Evolutionary conservation across 2,329 filamentous ascomycete species (phyloP), one percentile per base, ranked within the genome.

Genomic region (Colletotrichum ledebouriae): DNA sequence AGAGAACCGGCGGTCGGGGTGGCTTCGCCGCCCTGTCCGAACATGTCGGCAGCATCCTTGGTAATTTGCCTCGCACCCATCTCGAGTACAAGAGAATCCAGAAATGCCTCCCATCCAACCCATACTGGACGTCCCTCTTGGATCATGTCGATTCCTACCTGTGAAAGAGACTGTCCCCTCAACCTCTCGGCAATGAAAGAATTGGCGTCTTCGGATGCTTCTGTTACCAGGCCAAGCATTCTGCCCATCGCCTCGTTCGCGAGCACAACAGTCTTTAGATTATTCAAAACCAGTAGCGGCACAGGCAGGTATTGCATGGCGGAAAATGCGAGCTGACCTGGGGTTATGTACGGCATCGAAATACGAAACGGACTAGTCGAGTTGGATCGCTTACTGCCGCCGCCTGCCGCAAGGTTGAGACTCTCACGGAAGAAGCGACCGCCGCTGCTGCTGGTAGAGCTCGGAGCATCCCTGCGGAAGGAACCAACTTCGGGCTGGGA

Each of bases 231-330:
- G 4, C 88, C 90, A 22, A 94, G 79, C 73, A 94, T 79, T 62
- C 88, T 85, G 1, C 89, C 90, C 87, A 94, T 90, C 20, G 92
- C 89, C 72, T 94, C 90, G 73, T 94, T 94, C 37, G 91, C 92
- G 46, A 94, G 78, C 1, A 92, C 84, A 3, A 94, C 86, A 0
- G 89, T 92, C 78, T 94, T 94, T 34, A 87, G 74, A 41, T 84
- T 87, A 58, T 90, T 90, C 41, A 94, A 80, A 1, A 94, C 88
- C 41, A 94, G 77, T 4, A 93, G 77, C 0, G 92, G 92, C 53
- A 93, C 87, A 0, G 92, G 92, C 5, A 94, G 82, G 74, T 92
- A 93, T 74, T 92, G 90, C 78, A 94, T 81, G 5, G 91, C 89
- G 1, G 89, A 86, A 67, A 92, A 88, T 22, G 90, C 89, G 44